Base-by-base conservation (phyloP, 2,329 filamentous ascomycete genomes). In the Elsinoe necatrix region DNA sequence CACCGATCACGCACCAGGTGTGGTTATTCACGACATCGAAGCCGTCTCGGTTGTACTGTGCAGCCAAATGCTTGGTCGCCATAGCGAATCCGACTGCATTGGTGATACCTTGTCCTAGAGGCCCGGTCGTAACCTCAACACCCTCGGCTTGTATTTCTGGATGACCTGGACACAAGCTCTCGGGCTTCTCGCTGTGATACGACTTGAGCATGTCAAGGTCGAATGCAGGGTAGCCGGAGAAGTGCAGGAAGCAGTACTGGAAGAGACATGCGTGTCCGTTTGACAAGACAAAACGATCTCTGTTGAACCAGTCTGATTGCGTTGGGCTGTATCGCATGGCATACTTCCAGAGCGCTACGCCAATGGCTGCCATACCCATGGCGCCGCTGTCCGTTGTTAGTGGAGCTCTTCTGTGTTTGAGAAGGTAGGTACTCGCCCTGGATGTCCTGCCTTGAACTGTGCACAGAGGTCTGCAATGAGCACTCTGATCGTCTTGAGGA, bases 401-500 rank as follows among this genome's bases (percentile, higher is more conserved):
- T 18, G 4, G 8, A 31, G 45, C 3, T 8, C 23, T 31, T 11
- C 1, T 1, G 35, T 29, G 1, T 21, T 14, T 63, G 45, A 63
- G 60, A 35, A 21, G 18, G 23, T 37, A 11, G 34, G 7, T 39
- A 47, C 74, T 62, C 72, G 83, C 79, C 83, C 84, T 16, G 83
- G 84, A 64, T 87, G 84, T 0, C 84, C 84, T 34, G 83, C 83
- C 60, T 80, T 80, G 68, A 85, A 87, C 61, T 87, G 83, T 66
- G 87, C 77, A 63, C 83, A 86, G 2, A 87, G 69, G 65, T 87
- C 84, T 43, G 84, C 82, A 58, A 87, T 83, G 27, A 87, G 69
- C 51, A 79, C 71, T 56, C 84, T 74, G 64, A 85, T 85, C 4
- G 79, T 80, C 62, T 76, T 77, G 52, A 86, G 68, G 1, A 84